Percentiles rank a stretch among this genome's conserved stretches.
Conservation (phyloP, 129 eudicot species). For the Heracleum sosnowskyi region DNA sequence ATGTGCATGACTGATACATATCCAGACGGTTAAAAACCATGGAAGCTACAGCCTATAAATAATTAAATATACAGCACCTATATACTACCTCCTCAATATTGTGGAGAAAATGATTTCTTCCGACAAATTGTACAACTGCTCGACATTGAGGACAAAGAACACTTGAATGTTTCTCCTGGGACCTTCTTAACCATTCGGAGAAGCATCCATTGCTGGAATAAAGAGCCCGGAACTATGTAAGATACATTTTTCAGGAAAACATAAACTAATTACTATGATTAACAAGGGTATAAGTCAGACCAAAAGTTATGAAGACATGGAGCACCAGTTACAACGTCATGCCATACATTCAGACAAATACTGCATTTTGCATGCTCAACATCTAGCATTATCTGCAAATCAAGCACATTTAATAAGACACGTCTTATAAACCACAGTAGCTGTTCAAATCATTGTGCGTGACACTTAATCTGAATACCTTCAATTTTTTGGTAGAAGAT, state of each 20-base stretch:
- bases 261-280: conserved; percentile 11
- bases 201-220: conserved; percentile 84
- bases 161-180: conserved; percentile 54
- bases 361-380: conserved; percentile 81
- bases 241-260: background rate
- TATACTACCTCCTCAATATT: conserved; percentile 69
- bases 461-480: conserved; percentile 29
- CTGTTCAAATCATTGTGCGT: background rate
- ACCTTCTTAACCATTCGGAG: conserved; percentile 93
- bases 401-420: background rate
- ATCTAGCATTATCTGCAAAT: conserved; percentile 55
- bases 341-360: conserved; percentile 87
- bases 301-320: conserved; percentile 97
- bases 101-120: conserved; percentile 82
- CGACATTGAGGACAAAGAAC: conserved; percentile 93
- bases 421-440: background rate
- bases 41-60: background rate
- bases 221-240: conserved; percentile 15
- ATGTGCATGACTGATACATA: background rate
- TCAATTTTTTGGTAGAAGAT: conserved; percentile 30
- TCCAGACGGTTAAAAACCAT: background rate
- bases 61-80: background rate
- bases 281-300: conserved; percentile 19
- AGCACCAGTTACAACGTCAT: conserved; percentile 95
- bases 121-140: conserved; percentile 77